Conservation (phyloP, 2,329 filamentous ascomycete species). For the Chaetomiaceae sp. region DNA sequence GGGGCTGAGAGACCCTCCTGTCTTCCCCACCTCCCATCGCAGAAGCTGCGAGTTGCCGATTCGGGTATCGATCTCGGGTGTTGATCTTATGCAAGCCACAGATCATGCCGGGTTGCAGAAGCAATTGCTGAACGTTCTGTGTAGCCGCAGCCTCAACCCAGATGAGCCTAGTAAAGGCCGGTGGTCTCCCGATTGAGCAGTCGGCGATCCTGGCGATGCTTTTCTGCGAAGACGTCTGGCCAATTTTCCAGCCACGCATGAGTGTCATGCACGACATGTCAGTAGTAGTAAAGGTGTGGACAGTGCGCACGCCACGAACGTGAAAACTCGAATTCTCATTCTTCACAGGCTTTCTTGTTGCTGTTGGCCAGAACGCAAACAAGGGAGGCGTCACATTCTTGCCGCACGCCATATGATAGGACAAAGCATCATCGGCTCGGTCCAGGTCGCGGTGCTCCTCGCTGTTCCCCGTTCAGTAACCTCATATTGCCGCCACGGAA, state of each 20-base stretch:
- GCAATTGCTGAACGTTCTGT: too few species aligned
- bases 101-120: too few species aligned
- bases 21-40: too few species aligned
- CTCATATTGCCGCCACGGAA: slow-evolving; percentile 3
- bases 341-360: neutral
- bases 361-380: slow-evolving; percentile 6
- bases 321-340: neutral
- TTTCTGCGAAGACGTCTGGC: neutral
- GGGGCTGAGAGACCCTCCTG: too few species aligned
- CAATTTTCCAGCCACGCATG: neutral
- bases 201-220: slow-evolving; percentile 3
- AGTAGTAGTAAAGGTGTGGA: neutral
- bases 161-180: too few species aligned
- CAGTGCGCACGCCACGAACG: slow-evolving; percentile 1
- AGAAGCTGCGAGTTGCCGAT: too few species aligned
- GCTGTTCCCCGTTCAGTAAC: slow-evolving; percentile 6
- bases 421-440: neutral
- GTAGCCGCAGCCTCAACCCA: too few species aligned
- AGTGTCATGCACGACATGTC: neutral
- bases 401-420: neutral
- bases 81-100: too few species aligned
- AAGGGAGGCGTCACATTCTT: slow-evolving; percentile 5
- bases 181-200: too few species aligned
- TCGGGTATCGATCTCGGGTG: too few species aligned
- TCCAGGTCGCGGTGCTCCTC: neutral